Evolutionary conservation across 2,329 filamentous ascomycete species (phyloP).

Genomic region (Chalara sp.): DNA sequence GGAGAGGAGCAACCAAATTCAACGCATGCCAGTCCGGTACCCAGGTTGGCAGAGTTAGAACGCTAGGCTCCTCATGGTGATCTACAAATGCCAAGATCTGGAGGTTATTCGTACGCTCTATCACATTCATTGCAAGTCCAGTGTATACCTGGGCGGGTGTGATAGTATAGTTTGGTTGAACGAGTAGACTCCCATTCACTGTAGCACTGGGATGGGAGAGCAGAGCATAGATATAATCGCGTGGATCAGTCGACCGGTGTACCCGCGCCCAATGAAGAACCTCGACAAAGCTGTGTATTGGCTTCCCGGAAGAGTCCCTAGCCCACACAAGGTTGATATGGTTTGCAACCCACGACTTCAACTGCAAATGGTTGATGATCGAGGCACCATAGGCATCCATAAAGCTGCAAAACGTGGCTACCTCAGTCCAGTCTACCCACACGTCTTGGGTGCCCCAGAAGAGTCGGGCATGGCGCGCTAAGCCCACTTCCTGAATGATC

Average conservation of each 20-base stretch:
- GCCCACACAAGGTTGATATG: constrained; percentile 12
- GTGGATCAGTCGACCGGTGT: constrained; percentile 8
- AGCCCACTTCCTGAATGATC: constrained; percentile 34
- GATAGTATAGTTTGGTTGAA: constrained; percentile 9
- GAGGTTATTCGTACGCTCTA: constrained; percentile 6
- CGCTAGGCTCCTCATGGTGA: constrained; percentile 9
- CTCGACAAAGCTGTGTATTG: constrained; percentile 9
- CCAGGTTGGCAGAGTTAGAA: constrained; percentile 8
- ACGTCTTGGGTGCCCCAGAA: constrained; percentile 25
- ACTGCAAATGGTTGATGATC: constrained; percentile 5
- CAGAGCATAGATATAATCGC: constrained; percentile 10
- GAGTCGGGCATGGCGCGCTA: constrained; percentile 27
- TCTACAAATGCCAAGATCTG: constrained; percentile 10
- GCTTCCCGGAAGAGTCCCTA: constrained; percentile 4
- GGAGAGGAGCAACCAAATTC: constrained; percentile 7
- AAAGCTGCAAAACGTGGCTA: constrained; percentile 5
- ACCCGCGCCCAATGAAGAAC: constrained; percentile 12
- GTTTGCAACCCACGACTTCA: constrained; percentile 12
- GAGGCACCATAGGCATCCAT: constrained; percentile 11
- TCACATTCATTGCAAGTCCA: constrained; percentile 7
- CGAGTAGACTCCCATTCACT: constrained; percentile 6
- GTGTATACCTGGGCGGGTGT: constrained; percentile 6
- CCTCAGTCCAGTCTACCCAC: constrained; percentile 7
- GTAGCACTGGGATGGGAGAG: constrained; percentile 8
- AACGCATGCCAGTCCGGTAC: constrained; percentile 12